Conservation (phyloP, 1,284 basidiomycete species). For the Meripilus lineatus region DNA sequence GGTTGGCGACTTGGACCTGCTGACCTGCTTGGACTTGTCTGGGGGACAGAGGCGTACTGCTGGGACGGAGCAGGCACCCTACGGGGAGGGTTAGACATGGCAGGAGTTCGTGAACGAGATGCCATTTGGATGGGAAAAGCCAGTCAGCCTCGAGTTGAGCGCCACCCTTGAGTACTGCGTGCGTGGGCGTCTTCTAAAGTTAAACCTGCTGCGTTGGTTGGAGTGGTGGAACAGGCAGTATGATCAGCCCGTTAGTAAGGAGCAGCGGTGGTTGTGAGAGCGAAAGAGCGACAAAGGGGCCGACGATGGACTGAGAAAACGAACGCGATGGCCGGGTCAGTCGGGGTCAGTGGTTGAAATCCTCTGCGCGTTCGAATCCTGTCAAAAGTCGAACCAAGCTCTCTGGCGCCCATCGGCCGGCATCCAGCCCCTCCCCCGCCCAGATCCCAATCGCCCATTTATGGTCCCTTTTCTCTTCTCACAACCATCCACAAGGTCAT, state of each 20-base stretch:
- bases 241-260: neutral
- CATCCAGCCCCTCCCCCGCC: too few species aligned
- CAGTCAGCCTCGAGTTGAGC: constrained; percentile 7
- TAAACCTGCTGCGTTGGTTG: too few species aligned
- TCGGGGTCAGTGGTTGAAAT: too few species aligned
- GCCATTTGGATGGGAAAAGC: constrained; percentile 3
- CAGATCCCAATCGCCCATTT: too few species aligned
- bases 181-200: neutral
- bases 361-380: too few species aligned
- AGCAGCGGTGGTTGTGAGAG: neutral
- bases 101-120: constrained; percentile 9
- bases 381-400: too few species aligned
- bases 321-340: too few species aligned
- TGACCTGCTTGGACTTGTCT: constrained; percentile 39
- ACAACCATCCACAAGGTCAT: too few species aligned
- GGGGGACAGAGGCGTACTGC: constrained; percentile 45
- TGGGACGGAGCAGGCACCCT: constrained; percentile 33
- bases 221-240: too few species aligned
- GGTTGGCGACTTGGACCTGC: constrained; percentile 19
- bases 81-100: constrained; percentile 34
- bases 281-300: neutral
- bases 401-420: too few species aligned
- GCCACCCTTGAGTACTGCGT: too few species aligned
- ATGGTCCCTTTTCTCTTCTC: too few species aligned
- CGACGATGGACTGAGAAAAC: neutral